phyloP scores from a whole-genome alignment of 2,329 filamentous ascomycete genomes.

The Pseudohalonectria lignicola region DNA sequence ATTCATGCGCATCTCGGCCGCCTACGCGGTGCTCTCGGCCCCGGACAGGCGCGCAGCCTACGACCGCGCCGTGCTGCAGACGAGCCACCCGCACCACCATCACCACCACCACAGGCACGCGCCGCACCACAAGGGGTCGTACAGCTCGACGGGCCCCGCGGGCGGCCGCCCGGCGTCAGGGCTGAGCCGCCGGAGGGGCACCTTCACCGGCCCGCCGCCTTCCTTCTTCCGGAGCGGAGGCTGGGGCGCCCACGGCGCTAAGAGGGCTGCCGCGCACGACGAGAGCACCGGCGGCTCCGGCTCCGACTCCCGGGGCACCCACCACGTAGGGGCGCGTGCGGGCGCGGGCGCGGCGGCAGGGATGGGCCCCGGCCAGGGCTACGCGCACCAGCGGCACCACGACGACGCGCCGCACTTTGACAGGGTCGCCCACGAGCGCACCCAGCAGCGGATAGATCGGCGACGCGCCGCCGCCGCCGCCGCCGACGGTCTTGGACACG shows the following conservation, averaged over 20 bases:
- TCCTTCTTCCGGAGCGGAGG: conserved; percentile 78
- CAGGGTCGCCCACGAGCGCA: conserved; percentile 57
- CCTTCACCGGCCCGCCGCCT: conserved; percentile 78
- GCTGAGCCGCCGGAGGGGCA: conserved; percentile 61
- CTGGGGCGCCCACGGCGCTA: conserved; percentile 56
- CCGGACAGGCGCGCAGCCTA: conserved; percentile 67
- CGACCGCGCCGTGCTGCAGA: conserved; percentile 56
- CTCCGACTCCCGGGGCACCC: not conserved
- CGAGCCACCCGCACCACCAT: conserved; percentile 19
- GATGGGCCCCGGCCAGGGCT: conserved; percentile 46
- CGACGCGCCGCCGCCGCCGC: conserved; percentile 20
- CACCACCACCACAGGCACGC: conserved; percentile 12
- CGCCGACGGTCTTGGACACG: no score
- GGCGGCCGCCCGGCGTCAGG: conserved; percentile 73
- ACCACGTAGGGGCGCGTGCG: conserved; percentile 11
- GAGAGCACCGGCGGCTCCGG: conserved; percentile 19
- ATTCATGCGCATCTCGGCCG: conserved; percentile 77
- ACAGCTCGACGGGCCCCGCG: conserved; percentile 48
- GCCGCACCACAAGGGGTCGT: conserved; percentile 29
- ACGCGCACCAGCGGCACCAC: conserved; percentile 14
- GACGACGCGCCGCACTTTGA: conserved; percentile 71
- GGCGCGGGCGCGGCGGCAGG: conserved; percentile 28
- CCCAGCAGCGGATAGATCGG: conserved; percentile 54
- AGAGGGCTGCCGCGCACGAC: conserved; percentile 43
- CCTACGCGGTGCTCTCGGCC: conserved; percentile 67